Conservation (phyloP, 2,329 filamentous ascomycete genomes). For the Incumbomyces lentus region DNA sequence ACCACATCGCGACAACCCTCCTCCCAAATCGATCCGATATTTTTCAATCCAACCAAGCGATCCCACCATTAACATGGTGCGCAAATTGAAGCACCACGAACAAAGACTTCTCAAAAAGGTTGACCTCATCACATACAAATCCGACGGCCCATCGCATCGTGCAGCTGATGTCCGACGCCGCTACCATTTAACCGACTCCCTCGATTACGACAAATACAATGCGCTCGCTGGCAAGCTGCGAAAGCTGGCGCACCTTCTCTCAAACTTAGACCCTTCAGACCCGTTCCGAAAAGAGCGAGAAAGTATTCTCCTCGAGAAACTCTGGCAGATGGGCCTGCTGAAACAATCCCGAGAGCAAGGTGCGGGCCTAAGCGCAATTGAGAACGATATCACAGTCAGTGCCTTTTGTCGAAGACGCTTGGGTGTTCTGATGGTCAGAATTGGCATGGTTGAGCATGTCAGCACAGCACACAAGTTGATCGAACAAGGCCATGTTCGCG, state of each 20-base stretch:
- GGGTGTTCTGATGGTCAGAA: constrained; percentile 80
- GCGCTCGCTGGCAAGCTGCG: constrained; percentile 68
- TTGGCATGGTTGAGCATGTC: constrained; percentile 86
- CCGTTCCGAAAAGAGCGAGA: constrained; percentile 74
- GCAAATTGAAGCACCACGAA: constrained; percentile 95
- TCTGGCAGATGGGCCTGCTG: constrained; percentile 84
- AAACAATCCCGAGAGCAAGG: constrained; percentile 65
- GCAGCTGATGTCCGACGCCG: constrained; percentile 68
- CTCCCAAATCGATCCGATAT: no score
- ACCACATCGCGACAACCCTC: no score
- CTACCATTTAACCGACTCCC: constrained; percentile 83
- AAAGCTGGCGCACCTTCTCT: constrained; percentile 79
- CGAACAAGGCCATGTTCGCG: constrained; percentile 86
- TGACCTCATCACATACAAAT: constrained; percentile 90
- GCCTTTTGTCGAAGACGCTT: constrained; percentile 76
- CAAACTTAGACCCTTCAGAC: constrained; percentile 67
- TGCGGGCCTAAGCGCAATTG: constrained; percentile 58
- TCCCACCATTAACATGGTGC: constrained; percentile 56
- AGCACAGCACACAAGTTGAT: constrained; percentile 64
- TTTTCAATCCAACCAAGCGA: no score
- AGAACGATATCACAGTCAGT: constrained; percentile 78
- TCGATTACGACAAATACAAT: constrained; percentile 67
- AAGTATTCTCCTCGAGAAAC: constrained; percentile 75
- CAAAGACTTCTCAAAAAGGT: constrained; percentile 82
- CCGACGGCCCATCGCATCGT: constrained; percentile 68